Base-by-base conservation (phyloP, 2,329 filamentous ascomycete genomes). In the Rhinocladiella similis region DNA sequence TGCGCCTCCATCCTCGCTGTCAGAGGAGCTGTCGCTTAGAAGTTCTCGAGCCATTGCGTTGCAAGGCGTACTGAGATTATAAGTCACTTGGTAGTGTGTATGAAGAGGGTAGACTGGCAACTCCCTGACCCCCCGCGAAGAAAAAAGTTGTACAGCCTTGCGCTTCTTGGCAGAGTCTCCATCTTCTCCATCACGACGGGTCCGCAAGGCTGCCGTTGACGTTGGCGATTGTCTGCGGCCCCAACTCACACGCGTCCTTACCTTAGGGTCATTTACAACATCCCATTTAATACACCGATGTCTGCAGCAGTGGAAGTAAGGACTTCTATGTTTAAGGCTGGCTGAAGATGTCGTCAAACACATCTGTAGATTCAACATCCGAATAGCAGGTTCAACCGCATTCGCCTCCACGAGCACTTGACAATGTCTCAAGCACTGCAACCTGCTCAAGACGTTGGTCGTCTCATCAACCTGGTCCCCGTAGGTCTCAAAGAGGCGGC, bases 401-500 rank as follows among this genome's bases (percentile, higher is more conserved):
- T 14, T 29, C 19, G 13, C 43, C n/a, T 27, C 22, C 3, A 14
- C 14, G 12, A 16, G 14, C 13, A 22, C n/a, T 9, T 9, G 6
- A 22, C n/a, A 20, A 46, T 46, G 43, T 46, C 62, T 33, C 50
- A 59, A 20, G 27, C 53, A 10, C 20, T 59, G 46, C 51, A 51
- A n/a, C 57, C 61, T 19, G 35, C 54, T 33, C 53, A 58, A 12
- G 58, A 75, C 52, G 70, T 73, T 52, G 75, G 75, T 67, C 74
- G 72, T 65, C 72, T 77, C 54, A 70, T 77, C 65, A 77, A 73
- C 65, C 73, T 77, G 54, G 72, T 77, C 55, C 91, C 94, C 43
- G 92, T 97, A 35, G 86, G 87, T 59, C 82, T 97, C 66, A 94
- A 93, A 76, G 94, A 99, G 82, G 94, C 94, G 49, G 89, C 91